phyloP scores from a whole-genome alignment of 2,329 filamentous ascomycete species.

The Cryoendolithus antarcticus region DNA sequence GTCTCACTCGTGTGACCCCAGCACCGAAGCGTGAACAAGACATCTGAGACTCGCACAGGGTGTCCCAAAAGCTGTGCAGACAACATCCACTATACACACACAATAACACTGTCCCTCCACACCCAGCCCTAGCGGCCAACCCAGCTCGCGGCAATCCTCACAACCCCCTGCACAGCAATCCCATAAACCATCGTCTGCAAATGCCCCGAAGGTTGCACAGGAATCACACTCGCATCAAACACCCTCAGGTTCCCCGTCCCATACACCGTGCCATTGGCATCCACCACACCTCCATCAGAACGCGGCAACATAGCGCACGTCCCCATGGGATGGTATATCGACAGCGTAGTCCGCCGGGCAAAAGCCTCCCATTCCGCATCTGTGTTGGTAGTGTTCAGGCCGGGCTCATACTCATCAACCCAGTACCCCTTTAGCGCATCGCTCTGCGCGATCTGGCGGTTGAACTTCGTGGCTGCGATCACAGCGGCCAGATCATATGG shows the following conservation, averaged over 20 bases:
- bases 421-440: conserved; percentile 24
- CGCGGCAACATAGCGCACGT: conserved; percentile 10
- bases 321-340: conserved; percentile 13
- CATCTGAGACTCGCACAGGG: no score
- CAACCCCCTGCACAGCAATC: conserved; percentile 17
- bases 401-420: conserved; percentile 12
- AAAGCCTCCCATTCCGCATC: conserved; percentile 13
- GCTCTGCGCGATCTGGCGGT: conserved; percentile 30
- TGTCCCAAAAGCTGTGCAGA: no score
- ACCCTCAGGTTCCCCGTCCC: conserved; percentile 16
- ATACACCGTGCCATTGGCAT: conserved; percentile 14
- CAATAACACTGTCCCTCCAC: no score
- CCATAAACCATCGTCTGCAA: conserved; percentile 15
- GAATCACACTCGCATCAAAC: conserved; percentile 21
- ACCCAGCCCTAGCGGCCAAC: no score
- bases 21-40: no score
- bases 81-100: no score
- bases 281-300: conserved; percentile 14
- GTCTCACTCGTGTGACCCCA: no score
- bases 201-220: conserved; percentile 13
- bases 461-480: conserved; percentile 17
- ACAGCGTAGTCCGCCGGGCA: conserved; percentile 13
- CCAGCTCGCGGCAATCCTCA: no score
- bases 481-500: conserved; percentile 16
- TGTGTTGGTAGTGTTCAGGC: conserved; percentile 5